Evolutionary conservation across 75 land plant genomes (phyloP).

Genomic region (Chamaecyparis obtusa): DNA sequence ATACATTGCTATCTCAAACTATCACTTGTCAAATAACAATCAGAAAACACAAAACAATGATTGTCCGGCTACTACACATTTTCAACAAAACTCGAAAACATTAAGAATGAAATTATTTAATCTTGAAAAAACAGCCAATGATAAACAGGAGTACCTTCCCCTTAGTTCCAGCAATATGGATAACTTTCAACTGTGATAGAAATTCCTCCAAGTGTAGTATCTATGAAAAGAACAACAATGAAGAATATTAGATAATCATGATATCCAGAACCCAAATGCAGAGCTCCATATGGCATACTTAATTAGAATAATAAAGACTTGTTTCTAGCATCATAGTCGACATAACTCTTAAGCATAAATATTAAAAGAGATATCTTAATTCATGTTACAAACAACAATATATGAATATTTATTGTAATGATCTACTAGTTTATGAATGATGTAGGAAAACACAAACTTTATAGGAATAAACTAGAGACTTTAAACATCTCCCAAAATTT

Average conservation of each 20-base stretch:
- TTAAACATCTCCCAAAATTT: too few species aligned
- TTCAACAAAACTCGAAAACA: background rate
- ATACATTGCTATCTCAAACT: too few species aligned
- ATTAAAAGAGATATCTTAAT: too few species aligned
- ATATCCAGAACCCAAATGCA: background rate
- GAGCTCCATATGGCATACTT: constrained; percentile 2
- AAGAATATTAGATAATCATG: background rate
- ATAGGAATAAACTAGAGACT: too few species aligned
- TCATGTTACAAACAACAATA: too few species aligned
- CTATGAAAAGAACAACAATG: constrained; percentile 25
- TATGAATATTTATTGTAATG: too few species aligned
- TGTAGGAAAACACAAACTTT: too few species aligned
- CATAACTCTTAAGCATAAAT: too few species aligned
- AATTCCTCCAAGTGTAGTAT: constrained; percentile 74
- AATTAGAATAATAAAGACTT: background rate
- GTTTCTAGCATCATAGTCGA: background rate
- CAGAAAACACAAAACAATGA: too few species aligned
- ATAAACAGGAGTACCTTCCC: constrained; percentile 65
- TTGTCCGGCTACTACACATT: background rate
- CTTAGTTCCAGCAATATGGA: constrained; percentile 97
- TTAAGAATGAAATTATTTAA: background rate
- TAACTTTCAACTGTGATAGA: constrained; percentile 57
- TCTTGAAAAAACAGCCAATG: background rate
- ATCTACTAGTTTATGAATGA: too few species aligned
- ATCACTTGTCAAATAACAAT: too few species aligned